Conservation (phyloP, 2,329 filamentous ascomycete species). For the Tolypocladium capitatum region DNA sequence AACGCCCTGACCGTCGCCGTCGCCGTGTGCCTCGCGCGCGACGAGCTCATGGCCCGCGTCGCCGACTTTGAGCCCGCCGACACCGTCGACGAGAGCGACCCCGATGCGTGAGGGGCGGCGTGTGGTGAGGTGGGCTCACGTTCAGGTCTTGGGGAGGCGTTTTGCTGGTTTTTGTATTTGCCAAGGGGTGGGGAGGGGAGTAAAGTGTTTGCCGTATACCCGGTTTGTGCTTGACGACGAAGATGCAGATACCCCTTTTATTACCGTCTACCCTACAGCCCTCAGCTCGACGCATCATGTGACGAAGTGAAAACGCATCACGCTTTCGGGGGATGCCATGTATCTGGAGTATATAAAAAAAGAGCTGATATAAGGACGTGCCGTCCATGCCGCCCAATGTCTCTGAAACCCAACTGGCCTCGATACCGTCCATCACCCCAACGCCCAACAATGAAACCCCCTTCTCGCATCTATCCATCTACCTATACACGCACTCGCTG, state of each 20-base stretch:
- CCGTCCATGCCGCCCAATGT: slow-evolving; percentile 12
- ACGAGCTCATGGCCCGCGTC: slow-evolving; percentile 21
- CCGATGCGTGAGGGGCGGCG: slow-evolving; percentile 17
- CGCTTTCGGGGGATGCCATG: neutral
- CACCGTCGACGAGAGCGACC: slow-evolving; percentile 21
- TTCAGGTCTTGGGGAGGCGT: neutral
- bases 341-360: slow-evolving; percentile 4
- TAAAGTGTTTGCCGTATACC: neutral
- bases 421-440: slow-evolving; percentile 11
- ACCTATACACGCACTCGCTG: neutral
- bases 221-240: neutral
- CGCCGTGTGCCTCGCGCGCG: slow-evolving; percentile 25
- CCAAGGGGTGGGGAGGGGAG: neutral
- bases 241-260: neutral
- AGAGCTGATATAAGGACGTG: slow-evolving; percentile 12
- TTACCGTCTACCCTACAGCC: no score
- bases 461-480: slow-evolving; percentile 14
- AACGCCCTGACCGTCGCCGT: slow-evolving; percentile 29
- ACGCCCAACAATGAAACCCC: slow-evolving; percentile 15
- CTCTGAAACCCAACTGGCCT: slow-evolving; percentile 1
- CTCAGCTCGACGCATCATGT: neutral
- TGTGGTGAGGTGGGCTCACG: neutral
- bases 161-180: neutral
- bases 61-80: slow-evolving; percentile 21
- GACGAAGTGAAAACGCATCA: neutral